phyloP scores from a whole-genome alignment of 2,329 filamentous ascomycete genomes.

The Trichoderma sp. region DNA sequence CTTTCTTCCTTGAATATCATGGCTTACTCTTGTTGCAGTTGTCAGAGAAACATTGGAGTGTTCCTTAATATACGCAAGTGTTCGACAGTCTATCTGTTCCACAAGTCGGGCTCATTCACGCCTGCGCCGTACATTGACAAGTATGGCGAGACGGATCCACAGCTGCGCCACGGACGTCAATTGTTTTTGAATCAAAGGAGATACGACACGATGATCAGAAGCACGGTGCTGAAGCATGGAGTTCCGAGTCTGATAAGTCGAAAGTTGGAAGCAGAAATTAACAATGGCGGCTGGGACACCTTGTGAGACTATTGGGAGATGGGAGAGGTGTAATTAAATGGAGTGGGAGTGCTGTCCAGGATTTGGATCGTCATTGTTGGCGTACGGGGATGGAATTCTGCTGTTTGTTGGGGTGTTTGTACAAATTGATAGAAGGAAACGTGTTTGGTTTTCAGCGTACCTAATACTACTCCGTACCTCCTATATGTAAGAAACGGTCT shows the following conservation, averaged over 20 bases:
- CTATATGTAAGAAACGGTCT: background rate
- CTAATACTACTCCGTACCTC: background rate
- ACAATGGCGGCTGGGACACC: slow-evolving; percentile 96
- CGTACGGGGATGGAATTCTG: background rate
- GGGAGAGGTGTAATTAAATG: background rate
- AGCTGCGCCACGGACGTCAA: slow-evolving; percentile 80
- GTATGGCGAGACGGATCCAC: slow-evolving; percentile 93
- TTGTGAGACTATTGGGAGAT: slow-evolving; percentile 26
- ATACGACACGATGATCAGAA: slow-evolving; percentile 83
- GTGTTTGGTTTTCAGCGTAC: background rate
- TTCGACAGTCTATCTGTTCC: slow-evolving; percentile 82
- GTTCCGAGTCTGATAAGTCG: slow-evolving; percentile 86
- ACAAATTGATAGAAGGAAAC: slow-evolving; percentile 2
- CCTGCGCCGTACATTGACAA: slow-evolving; percentile 91
- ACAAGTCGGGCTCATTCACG: slow-evolving; percentile 76
- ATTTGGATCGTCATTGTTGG: background rate
- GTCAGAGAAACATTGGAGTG: slow-evolving; percentile 83
- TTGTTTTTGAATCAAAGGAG: slow-evolving; percentile 90
- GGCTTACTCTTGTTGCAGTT: slow-evolving; percentile 50
- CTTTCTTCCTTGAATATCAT: background rate
- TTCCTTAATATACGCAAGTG: slow-evolving; percentile 98
- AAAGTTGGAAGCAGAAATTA: slow-evolving; percentile 90
- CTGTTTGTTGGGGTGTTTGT: background rate
- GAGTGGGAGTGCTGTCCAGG: background rate
- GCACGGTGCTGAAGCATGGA: slow-evolving; percentile 80